Conservation (phyloP, 768 basidiomycete species). For the Coprinopsis strossmayeri region DNA sequence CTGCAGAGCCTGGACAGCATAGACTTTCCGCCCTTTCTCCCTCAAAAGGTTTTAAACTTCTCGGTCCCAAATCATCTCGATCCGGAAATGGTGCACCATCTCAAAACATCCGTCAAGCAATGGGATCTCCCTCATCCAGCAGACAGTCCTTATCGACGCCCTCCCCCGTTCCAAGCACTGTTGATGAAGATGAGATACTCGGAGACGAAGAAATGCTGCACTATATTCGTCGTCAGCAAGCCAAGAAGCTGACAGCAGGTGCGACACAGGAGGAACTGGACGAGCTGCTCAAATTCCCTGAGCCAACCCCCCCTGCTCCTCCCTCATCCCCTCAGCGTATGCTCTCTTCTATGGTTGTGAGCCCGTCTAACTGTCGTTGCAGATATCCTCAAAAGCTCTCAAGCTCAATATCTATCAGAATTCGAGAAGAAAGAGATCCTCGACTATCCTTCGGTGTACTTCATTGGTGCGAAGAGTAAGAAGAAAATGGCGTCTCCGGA, state of each 20-base stretch:
- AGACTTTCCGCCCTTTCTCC: conserved; percentile 82
- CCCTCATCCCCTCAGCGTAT: conserved; percentile 66
- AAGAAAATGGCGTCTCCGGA: conserved; percentile 80
- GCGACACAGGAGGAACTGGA: conserved; percentile 85
- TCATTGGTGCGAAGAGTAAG: conserved; percentile 66
- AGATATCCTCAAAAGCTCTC: conserved; percentile 64
- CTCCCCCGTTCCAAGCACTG: conserved; percentile 69
- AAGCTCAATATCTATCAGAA: conserved; percentile 69
- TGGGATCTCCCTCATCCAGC: conserved; percentile 60
- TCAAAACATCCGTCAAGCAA: conserved; percentile 47
- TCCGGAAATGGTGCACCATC: conserved; percentile 43
- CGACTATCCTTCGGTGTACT: conserved; percentile 83
- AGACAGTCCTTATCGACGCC: conserved; percentile 77
- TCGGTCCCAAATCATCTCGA: conserved; percentile 70
- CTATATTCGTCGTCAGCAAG: conserved; percentile 86
- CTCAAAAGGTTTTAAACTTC: conserved; percentile 74
- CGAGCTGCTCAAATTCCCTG: conserved; percentile 86
- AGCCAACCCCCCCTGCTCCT: conserved; percentile 67
- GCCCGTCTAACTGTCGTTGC: conserved; percentile 11
- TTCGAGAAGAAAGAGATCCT: conserved; percentile 90
- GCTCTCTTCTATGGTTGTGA: neutral
- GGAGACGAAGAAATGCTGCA: conserved; percentile 98
- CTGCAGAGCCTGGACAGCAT: conserved; percentile 27
- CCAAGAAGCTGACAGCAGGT: conserved; percentile 79
- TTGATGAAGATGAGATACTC: conserved; percentile 80